These are phyloP conservation scores for Coniochaeta sp. DNA, from an alignment of 2,329 filamentous ascomycete species.

Conservation along the genomic window DNA sequence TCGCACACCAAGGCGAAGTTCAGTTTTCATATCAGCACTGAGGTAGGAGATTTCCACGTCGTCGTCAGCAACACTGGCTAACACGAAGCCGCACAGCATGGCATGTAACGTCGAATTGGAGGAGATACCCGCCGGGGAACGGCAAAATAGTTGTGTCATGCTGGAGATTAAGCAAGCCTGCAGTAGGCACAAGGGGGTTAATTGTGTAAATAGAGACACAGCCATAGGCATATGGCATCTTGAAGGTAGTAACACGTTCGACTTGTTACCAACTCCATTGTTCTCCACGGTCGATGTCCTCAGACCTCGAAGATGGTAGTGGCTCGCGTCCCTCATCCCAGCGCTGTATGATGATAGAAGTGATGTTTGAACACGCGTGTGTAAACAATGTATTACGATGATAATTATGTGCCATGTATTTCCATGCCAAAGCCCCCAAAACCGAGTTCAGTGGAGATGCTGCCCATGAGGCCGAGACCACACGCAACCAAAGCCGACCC, in stretches of 20 bases:
- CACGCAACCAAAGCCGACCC: not conserved
- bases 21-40: not conserved
- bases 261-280: not conserved
- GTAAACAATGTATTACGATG: not conserved
- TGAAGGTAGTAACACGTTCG: not conserved
- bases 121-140: not conserved
- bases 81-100: not conserved
- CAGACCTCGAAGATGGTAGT: not conserved
- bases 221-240: not conserved
- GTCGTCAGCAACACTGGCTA: not conserved
- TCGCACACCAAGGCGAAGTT: not conserved
- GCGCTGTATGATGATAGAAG: not conserved
- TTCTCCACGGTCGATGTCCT: not conserved
- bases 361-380: not conserved
- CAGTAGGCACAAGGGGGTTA: not conserved
- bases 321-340: not conserved
- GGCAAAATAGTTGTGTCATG: not conserved
- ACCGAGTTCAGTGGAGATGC: not conserved
- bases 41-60: not conserved
- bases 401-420: not conserved
- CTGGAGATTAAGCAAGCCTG: not conserved
- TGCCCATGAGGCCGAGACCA: not conserved
- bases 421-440: not conserved
- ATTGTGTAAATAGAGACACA: not conserved
- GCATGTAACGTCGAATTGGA: not conserved